Conservation (phyloP, 352 stramenopile genomes). For the Globisporangium abappressorium region DNA sequence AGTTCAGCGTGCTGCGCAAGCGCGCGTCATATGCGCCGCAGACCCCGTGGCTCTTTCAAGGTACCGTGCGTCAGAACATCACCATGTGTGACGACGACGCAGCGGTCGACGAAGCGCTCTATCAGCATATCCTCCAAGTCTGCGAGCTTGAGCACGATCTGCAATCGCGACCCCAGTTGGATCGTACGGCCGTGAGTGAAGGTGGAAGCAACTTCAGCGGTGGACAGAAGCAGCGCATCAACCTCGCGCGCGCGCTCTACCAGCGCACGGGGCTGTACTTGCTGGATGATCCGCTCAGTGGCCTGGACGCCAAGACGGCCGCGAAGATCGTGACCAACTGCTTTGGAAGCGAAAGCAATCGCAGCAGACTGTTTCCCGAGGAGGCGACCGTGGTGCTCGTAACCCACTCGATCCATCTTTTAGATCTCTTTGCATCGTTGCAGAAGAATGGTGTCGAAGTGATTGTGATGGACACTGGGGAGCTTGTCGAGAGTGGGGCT, state of each 20-base stretch:
- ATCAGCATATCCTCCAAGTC: conserved; percentile 46
- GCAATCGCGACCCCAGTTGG: conserved; percentile 30
- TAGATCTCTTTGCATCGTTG: conserved; percentile 46
- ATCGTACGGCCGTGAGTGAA: conserved; percentile 56
- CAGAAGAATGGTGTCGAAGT: conserved; percentile 25
- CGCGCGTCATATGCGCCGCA: conserved; percentile 70
- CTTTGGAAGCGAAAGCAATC: conserved; percentile 31
- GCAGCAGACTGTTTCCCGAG: conserved; percentile 35
- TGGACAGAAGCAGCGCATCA: conserved; percentile 78
- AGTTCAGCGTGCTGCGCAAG: conserved; percentile 17
- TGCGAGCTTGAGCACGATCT: conserved; percentile 82
- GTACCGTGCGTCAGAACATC: conserved; percentile 60
- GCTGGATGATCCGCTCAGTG: conserved; percentile 88
- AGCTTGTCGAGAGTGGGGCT: conserved; percentile 41
- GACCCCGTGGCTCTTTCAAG: conserved; percentile 73
- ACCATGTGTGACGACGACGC: conserved; percentile 34
- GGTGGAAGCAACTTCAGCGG: conserved; percentile 85
- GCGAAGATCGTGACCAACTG: conserved; percentile 45
- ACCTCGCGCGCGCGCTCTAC: conserved; percentile 83
- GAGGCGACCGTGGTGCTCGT: conserved; percentile 65
- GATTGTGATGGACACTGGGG: conserved; percentile 57
- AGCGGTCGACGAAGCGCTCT: conserved; percentile 36
- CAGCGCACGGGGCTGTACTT: conserved; percentile 65
- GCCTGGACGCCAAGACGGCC: conserved; percentile 67
- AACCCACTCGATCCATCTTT: conserved; percentile 70